Percentiles rank a stretch among this genome's conserved stretches.
Conservation (phyloP, 768 basidiomycete species). For the Mycena vitilis region DNA sequence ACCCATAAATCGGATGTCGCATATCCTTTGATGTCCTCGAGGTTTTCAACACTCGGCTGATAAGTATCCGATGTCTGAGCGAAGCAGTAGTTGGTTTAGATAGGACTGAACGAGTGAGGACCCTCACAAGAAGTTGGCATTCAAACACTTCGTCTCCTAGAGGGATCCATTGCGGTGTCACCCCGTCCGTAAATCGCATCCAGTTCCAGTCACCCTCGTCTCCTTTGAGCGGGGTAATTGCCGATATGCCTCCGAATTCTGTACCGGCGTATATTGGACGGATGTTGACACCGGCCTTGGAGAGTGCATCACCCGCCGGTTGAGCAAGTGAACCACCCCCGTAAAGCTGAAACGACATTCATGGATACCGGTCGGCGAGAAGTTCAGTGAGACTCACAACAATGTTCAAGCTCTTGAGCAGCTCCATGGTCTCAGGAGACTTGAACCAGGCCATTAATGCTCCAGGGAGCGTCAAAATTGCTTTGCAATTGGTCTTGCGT, state of each 20-base stretch:
- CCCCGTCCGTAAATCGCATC: conserved; percentile 42
- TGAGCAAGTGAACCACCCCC: conserved; percentile 49
- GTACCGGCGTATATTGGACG: conserved; percentile 49
- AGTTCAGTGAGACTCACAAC: conserved; percentile 35
- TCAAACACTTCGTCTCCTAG: conserved; percentile 53
- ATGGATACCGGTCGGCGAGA: too few relatives aligned
- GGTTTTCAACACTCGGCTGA: conserved; percentile 46
- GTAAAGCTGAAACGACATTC: conserved; percentile 7
- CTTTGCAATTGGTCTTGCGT: conserved; percentile 40
- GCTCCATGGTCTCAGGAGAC: conserved; percentile 41
- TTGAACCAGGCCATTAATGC: conserved; percentile 53
- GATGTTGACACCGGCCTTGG: conserved; percentile 47
- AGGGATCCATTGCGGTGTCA: conserved; percentile 46
- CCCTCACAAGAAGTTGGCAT: conserved; percentile 49
- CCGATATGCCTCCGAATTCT: conserved; percentile 44
- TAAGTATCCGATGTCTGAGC: conserved; percentile 46
- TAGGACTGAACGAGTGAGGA: too few relatives aligned
- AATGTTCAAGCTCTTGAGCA: conserved; percentile 39
- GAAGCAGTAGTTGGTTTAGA: too few relatives aligned
- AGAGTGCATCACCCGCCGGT: conserved; percentile 48
- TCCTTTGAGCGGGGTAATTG: conserved; percentile 29
- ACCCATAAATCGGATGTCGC: conserved; percentile 52
- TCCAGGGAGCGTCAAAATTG: conserved; percentile 49
- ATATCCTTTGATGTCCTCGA: conserved; percentile 50
- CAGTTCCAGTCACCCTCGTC: conserved; percentile 47